Percentiles rank a stretch among this genome's conserved stretches.
Conservation (phyloP, 345 rosid species). For the Draba incana region DNA sequence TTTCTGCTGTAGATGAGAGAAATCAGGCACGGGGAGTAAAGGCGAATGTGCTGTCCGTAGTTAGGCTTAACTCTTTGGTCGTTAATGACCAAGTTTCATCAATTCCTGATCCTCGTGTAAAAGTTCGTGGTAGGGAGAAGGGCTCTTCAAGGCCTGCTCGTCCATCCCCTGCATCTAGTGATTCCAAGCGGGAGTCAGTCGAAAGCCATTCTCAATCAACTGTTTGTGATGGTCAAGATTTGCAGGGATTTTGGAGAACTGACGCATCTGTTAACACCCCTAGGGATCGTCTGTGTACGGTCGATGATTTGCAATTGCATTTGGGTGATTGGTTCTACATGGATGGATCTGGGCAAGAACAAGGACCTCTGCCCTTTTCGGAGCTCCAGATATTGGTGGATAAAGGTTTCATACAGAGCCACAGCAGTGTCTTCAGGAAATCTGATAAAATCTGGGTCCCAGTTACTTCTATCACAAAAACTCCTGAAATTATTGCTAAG, state of each 20-base stretch:
- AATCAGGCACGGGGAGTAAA: conserved; percentile 72
- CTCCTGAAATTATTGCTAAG: conserved; percentile 49
- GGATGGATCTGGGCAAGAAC: conserved; percentile 95
- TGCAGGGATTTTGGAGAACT: conserved; percentile 52
- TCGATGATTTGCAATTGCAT: conserved; percentile 78
- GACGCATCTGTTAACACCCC: conserved; percentile 53
- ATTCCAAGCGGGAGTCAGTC: conserved; percentile 57
- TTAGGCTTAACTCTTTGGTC: conserved; percentile 96
- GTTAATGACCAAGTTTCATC: conserved; percentile 87
- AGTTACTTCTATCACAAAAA: conserved; percentile 48
- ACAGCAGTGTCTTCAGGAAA: conserved; percentile 89
- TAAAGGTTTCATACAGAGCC: conserved; percentile 64
- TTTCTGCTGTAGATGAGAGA: conserved; percentile 73
- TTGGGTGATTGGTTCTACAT: conserved; percentile 96
- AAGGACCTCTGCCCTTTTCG: conserved; percentile 74
- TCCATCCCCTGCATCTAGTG: conserved; percentile 60
- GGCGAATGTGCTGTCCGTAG: conserved; percentile 77
- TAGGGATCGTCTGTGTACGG: conserved; percentile 66
- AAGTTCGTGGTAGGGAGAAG: conserved; percentile 77
- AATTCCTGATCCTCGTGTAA: conserved; percentile 70
- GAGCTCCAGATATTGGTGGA: conserved; percentile 76
- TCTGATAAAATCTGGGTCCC: conserved; percentile 95
- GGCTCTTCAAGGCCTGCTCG: conserved; percentile 68
- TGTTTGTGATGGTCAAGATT: conserved; percentile 51
- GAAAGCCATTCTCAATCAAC: conserved; percentile 63